Evolutionary conservation across 768 basidiomycete genomes (phyloP), one percentile per base, ranked within the genome.

Genomic region (Tricholoma sp.): DNA sequence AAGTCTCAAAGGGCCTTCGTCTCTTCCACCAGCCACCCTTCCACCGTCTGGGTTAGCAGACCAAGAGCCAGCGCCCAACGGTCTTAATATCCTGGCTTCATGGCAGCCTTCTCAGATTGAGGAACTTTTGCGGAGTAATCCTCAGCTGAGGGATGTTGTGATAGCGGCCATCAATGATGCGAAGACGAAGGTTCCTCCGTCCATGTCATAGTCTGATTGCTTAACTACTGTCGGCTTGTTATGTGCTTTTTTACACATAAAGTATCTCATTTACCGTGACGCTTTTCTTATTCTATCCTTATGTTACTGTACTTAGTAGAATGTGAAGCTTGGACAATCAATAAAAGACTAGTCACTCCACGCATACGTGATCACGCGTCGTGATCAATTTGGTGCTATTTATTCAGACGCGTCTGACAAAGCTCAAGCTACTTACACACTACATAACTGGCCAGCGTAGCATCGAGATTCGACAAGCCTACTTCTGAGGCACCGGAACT

Each of bases 51-150:
- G 45, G 5, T 39, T 57, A 49, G 55, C 53, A 32, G 56, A 54
- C 29, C 57, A 55, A 54, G 57, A 59, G 17, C 52, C 47, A 45
- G 56, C 60, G 36, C 52, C 60, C 59, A 56, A 64, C 28, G 65
- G 71, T 49, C 60, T 73, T 4, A 61, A 66, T 31, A 64, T 71
- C 2, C 55, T 77, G 18, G 68, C 75, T 13, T 63, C 66, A 32
- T 56, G 76, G 34, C 66, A 74, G 41, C 69, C 72, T 32, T 58
- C 66, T n/a, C 74, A 76, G 57, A 67, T 77, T 8, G 66, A 69
- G 15, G 71, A 74, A 24, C 61, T 75, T 28, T 63, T 78, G 48
- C 65, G 69, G 17, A 67, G 66, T 18, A 75, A 78, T 55, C 70
- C 76, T 1, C 69, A 75, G 39, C 60, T 78, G 49, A 66, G 73